phyloP scores from a whole-genome alignment of 2,329 filamentous ascomycete species.

The Claviceps humidiphila region DNA sequence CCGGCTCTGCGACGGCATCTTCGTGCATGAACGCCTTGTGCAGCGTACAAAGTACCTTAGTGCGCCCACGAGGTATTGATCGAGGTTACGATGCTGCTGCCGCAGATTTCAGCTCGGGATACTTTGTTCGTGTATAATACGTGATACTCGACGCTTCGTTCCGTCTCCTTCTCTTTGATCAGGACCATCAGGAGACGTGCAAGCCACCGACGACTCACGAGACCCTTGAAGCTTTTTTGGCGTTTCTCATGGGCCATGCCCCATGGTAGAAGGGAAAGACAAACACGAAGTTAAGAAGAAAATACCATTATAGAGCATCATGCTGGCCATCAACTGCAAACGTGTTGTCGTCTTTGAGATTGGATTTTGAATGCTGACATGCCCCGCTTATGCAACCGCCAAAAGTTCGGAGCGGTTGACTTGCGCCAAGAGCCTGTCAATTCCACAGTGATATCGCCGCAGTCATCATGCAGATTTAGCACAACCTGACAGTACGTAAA shows the following conservation, averaged over 20 bases:
- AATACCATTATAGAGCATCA: not conserved
- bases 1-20: not conserved
- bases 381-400: not conserved
- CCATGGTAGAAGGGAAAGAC: not conserved
- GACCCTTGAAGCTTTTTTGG: constrained; percentile 1
- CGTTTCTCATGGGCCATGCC: not conserved
- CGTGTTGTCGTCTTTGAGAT: not conserved
- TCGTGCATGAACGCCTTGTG: not conserved
- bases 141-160: not conserved
- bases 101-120: not conserved
- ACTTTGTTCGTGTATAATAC: not conserved
- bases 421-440: not conserved
- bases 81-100: not conserved
- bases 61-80: not conserved
- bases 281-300: not conserved
- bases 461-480: not conserved
- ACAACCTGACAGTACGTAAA: too few species aligned
- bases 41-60: not conserved
- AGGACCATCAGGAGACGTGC: constrained; percentile 3
- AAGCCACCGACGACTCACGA: constrained; percentile 1
- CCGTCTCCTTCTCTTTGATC: not conserved
- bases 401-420: not conserved
- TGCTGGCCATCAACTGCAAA: not conserved
- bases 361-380: not conserved
- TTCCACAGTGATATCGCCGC: not conserved